A percentile compares a stretch with the other conserved stretches of the same genome.
Conservation (phyloP, 768 basidiomycete genomes). For the Kwoniella newhampshirensis region DNA sequence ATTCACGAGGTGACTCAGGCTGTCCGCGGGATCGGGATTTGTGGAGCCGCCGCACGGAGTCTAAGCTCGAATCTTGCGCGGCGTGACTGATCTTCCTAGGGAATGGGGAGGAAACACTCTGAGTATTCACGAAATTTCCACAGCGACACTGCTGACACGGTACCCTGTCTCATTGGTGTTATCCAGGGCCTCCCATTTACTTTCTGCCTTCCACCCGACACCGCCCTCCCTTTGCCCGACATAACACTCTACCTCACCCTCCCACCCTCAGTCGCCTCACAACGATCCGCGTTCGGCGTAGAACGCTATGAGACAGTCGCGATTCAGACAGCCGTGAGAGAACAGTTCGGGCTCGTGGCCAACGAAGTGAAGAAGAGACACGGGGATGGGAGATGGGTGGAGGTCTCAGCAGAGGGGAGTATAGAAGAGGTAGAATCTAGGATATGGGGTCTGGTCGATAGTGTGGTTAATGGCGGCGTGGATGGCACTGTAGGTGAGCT, state of each 20-base stretch:
- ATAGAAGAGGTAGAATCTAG: constrained; percentile 41
- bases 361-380: constrained; percentile 31
- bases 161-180: too few species aligned
- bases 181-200: constrained; percentile 64
- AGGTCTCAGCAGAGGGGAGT: constrained; percentile 37
- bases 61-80: too few species aligned
- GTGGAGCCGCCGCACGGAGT: too few species aligned
- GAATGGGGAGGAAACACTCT: too few species aligned
- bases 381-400: constrained; percentile 36
- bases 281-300: constrained; percentile 76
- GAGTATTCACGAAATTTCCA: too few species aligned
- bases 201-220: constrained; percentile 85
- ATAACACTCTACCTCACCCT: constrained; percentile 83
- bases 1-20: too few species aligned
- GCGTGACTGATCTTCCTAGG: too few species aligned
- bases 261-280: constrained; percentile 65
- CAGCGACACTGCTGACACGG: too few species aligned
- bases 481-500: constrained; percentile 3
- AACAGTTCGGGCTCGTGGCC: constrained; percentile 41
- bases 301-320: constrained; percentile 71
- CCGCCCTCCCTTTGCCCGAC: constrained; percentile 85
- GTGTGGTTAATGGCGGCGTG: constrained; percentile 3
- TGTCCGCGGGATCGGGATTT: too few species aligned
- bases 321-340: constrained; percentile 33
- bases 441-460: constrained; percentile 29